Evolutionary conservation across 441 rosid species (phyloP), one percentile per base, ranked within the genome.

Genomic region (Metrosideros polymorpha): DNA sequence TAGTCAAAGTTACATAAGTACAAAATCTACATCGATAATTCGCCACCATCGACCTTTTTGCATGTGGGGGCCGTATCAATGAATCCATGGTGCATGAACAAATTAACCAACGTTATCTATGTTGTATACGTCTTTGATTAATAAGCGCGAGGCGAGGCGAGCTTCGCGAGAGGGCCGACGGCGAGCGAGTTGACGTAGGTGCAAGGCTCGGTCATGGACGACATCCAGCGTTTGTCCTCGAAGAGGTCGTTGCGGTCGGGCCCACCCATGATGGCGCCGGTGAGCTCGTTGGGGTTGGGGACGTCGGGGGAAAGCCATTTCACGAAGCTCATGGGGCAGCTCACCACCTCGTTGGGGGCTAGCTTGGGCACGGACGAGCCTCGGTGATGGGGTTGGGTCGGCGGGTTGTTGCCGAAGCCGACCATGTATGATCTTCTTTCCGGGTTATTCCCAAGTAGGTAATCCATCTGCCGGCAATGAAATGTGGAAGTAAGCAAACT

Each of bases 221-320:
- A 95, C 24, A 91, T 89, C 92, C 93, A 91, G 15, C 98, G 94
- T 49, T 91, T 61, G 89, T 97, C 99, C 1, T 85, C 87, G 85
- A 95, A 97, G 24, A 92, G 47, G 84, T 96, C 99, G 35, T 87
- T 82, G 47, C 90, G 90, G 91, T 97, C 98, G 6, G 98, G 99
- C 83, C 99, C 99, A 17, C 99, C 99, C 0, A 97, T 87, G 61
- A 96, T 91, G 43, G 99, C 99, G 27, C 99, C 99, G 0, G 99
- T 95, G 30, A 96, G 91, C 91, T 93, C 98, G 85, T 97, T 94
- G 13, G 95, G 90, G 89, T 97, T 95, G 7, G 99, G 95, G n/a
- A 4, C 55, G n/a, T 92, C 57, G 85, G 86, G 91, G 39, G 87
- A 87, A 90, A 86, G 93, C 92, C 93, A 97, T 30, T 92, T 55